A percentile compares a stretch with the other conserved stretches of the same genome.
Evolutionary conservation across 345 rosid genomes (phyloP).

Genomic region (Toxicodendron radicans): DNA sequence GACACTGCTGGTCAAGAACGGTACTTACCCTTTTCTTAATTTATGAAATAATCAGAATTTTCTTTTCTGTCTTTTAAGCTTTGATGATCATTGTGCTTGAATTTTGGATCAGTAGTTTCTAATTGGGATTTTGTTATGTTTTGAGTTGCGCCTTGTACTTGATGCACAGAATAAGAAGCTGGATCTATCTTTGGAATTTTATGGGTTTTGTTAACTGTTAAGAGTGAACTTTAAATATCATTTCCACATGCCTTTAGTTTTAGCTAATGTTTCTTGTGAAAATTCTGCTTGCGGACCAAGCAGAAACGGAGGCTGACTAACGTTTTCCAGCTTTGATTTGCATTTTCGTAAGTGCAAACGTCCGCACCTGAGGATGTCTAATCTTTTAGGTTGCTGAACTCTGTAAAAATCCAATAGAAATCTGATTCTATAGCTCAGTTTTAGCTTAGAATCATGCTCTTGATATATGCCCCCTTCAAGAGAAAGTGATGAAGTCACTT

Average conservation of each 20-base stretch:
- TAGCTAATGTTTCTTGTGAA: too few relatives aligned
- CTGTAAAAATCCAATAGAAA: too few relatives aligned
- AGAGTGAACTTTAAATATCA: too few relatives aligned
- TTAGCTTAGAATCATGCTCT: neutral
- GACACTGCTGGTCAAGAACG: conserved; percentile 84
- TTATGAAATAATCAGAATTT: neutral
- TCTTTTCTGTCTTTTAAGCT: neutral
- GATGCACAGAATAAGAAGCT: neutral
- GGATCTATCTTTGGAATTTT: neutral
- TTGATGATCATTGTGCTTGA: neutral
- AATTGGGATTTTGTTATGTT: neutral
- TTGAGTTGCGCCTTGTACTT: neutral
- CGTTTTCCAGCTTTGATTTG: too few relatives aligned
- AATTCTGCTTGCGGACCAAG: too few relatives aligned
- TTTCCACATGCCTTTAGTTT: too few relatives aligned
- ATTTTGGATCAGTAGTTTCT: neutral
- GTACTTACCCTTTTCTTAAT: conserved; percentile 22
- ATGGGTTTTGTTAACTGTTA: too few relatives aligned
- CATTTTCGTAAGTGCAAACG: too few relatives aligned
- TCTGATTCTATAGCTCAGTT: too few relatives aligned
- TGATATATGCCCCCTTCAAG: neutral
- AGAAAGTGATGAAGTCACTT: neutral
- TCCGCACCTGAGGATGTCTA: too few relatives aligned
- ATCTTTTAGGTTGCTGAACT: too few relatives aligned
- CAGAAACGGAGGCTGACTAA: too few relatives aligned